Evolutionary conservation across 23 red algal genomes (phyloP).

Genomic region (Rhodosorus marinus): DNA sequence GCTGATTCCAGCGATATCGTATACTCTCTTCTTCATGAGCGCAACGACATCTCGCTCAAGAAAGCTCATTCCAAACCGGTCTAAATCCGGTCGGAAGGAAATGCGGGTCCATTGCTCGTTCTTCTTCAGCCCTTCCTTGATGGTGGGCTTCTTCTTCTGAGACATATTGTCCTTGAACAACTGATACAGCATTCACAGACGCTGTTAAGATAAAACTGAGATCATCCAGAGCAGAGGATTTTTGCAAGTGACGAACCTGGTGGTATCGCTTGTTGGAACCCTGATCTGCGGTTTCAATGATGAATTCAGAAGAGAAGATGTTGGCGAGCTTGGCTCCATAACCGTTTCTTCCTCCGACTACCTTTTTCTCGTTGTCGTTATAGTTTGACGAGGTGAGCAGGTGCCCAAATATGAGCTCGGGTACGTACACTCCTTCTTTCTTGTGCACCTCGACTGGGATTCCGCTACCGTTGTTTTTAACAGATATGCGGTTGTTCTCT

Average conservation of each 20-base stretch:
- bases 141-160: conserved; percentile 26
- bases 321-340: conserved; percentile 98
- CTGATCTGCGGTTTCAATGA: conserved; percentile 75
- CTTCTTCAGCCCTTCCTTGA: conserved; percentile 12
- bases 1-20: conserved; percentile 78
- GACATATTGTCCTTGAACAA: conserved; percentile 84
- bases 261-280: conserved; percentile 34
- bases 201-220: too few relatives aligned
- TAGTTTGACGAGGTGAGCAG: conserved; percentile 95
- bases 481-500: conserved; percentile 53
- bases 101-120: conserved; percentile 71
- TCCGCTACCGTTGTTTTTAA: conserved; percentile 81
- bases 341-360: conserved; percentile 85
- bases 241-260: too few relatives aligned
- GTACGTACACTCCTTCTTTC: conserved; percentile 87
- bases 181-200: too few relatives aligned
- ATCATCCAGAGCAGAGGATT: too few relatives aligned
- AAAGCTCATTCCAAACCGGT: conserved; percentile 60
- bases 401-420: conserved; percentile 95
- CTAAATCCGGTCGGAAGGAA: conserved; percentile 76
- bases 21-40: conserved; percentile 72
- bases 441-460: conserved; percentile 84
- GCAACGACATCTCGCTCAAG: conserved; percentile 76
- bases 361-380: conserved; percentile 81
- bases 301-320: conserved; percentile 83